phyloP scores from a whole-genome alignment of 1,284 basidiomycete species.

The Athelia psychrophila region DNA sequence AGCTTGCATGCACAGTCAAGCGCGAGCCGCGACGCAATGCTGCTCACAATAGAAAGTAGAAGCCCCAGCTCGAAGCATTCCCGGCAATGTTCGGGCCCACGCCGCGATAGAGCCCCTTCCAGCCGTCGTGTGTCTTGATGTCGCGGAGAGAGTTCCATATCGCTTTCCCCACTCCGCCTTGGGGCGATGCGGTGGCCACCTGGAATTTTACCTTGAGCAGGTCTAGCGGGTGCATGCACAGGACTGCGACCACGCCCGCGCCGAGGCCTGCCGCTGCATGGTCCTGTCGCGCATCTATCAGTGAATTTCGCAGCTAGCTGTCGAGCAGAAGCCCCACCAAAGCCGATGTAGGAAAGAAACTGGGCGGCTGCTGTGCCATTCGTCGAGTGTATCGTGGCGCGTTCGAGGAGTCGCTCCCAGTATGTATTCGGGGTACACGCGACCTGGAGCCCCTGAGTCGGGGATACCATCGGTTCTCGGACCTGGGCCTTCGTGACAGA shows the following conservation, averaged over 20 bases:
- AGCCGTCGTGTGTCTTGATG: slow-evolving; percentile 78
- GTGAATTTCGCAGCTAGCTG: neutral
- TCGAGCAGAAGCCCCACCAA: slow-evolving; percentile 36
- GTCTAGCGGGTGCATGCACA: slow-evolving; percentile 98
- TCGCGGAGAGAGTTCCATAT: slow-evolving; percentile 78
- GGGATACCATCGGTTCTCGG: too few relatives aligned
- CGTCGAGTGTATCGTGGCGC: too few relatives aligned
- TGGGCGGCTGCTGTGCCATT: slow-evolving; percentile 42
- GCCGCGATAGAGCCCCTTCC: slow-evolving; percentile 89
- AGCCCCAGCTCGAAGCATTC: slow-evolving; percentile 96
- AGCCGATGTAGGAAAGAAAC: slow-evolving; percentile 72
- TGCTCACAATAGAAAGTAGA: slow-evolving; percentile 94
- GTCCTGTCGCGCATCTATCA: slow-evolving; percentile 48
- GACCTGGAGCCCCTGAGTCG: too few relatives aligned
- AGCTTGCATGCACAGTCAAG: too few relatives aligned
- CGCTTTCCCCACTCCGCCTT: slow-evolving; percentile 66
- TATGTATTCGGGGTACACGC: too few relatives aligned
- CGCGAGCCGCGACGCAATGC: neutral
- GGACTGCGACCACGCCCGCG: slow-evolving; percentile 88
- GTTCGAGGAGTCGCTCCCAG: too few relatives aligned
- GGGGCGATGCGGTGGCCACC: slow-evolving; percentile 71
- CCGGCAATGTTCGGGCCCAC: slow-evolving; percentile 91
- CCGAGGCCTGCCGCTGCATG: slow-evolving; percentile 94
- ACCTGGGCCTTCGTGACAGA: too few relatives aligned
- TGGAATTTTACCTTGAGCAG: slow-evolving; percentile 96